Evolutionary conservation across 2,329 filamentous ascomycete genomes (phyloP), one percentile per base, ranked within the genome.

Genomic region (Bertia moriformis): DNA sequence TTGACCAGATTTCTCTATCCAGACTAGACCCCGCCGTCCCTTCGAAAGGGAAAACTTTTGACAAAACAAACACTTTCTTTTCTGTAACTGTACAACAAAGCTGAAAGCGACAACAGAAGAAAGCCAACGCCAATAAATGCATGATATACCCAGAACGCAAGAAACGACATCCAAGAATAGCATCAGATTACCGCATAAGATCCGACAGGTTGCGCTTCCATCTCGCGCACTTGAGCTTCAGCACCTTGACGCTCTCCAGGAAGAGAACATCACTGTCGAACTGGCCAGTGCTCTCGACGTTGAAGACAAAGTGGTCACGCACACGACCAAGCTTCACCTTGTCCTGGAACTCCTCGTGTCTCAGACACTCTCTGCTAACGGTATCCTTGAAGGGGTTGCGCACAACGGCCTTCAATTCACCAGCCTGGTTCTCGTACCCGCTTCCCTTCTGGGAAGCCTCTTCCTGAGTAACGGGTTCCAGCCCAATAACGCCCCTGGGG

Each of bases 241-340:
- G 63, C 48, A 86, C 67, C 62, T 81, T 83, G 38, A 98, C 72
- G 19, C 85, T 78, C 62, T 96, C 87, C 41, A 98, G 61, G 66
- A 98, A 96, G 46, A 98, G 68, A 60, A 87, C 79, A 51, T 96
- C 89, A 54, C 87, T 94, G 42, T 91, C 80, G 67, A 86, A 93
- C 63, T 98, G 91, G 4, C 91, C 93, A 0, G 86, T 81, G 65
- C 88, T 95, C 67, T 98, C 91, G 24, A 98, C 71, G 40, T 78
- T 82, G 68, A 91, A 98, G 60, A 98, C 96, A 59, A 98, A 98
- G 63, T 98, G 93, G 58, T 98, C 91, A 46, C 87, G 71, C 50
- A 87, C 67, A 40, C 93, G 72, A 33, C 91, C 91, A 20, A 98
- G 73, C 67, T 87, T 88, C 46, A 98, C 91, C 67, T 95, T 98